Evolutionary conservation across 2,329 filamentous ascomycete species (phyloP), one percentile per base, ranked within the genome.

Genomic region (Beauveria rudraprayagi): DNA sequence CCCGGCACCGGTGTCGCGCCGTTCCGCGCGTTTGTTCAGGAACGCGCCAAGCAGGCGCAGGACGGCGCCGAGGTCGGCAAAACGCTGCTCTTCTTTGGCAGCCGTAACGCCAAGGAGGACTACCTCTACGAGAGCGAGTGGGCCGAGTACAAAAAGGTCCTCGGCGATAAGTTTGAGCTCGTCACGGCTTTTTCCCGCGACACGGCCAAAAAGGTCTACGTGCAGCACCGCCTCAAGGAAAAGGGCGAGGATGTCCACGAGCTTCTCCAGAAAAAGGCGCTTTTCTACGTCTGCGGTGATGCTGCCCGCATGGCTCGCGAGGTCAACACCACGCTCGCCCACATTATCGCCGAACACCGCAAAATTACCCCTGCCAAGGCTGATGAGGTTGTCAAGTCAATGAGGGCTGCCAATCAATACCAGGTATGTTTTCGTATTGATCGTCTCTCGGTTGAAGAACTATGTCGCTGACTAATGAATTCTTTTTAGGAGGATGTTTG

Each of bases 271-370:
- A 81, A 92, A 75, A 90, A 92, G 73, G 94, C 91, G 5, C 97
- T 94, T 77, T 92, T 99, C 74, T 99, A 99, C 74, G 93, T 99
- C 62, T 99, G 95, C 70, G 94, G 94, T 77, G 94, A 99, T 72
- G 95, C 95, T 0, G 90, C 94, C 61, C 92, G 96, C 78, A 97
- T 97, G 92, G 92, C 92, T 52, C 87, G 92, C 62, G 92, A 96
- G 73, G 92, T 97, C 70, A 97, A 95, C 73, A 81, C 87, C 26
- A 85, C 91, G n/a, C 81, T 99, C 48, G 88, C 83, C 28, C 87
- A 95, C 72, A 95, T 97, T 70, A 87, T 99, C 67, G 82, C 92
- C 28, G 86, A 92, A 72, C 84, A 96, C 74, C 85, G 94, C 59
- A 89, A 89, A 56, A 82, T 97, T 62, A 81, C 91, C 1, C 88